Evolutionary conservation across 768 basidiomycete genomes (phyloP).

Genomic region (Leucosporidium scottii): DNA sequence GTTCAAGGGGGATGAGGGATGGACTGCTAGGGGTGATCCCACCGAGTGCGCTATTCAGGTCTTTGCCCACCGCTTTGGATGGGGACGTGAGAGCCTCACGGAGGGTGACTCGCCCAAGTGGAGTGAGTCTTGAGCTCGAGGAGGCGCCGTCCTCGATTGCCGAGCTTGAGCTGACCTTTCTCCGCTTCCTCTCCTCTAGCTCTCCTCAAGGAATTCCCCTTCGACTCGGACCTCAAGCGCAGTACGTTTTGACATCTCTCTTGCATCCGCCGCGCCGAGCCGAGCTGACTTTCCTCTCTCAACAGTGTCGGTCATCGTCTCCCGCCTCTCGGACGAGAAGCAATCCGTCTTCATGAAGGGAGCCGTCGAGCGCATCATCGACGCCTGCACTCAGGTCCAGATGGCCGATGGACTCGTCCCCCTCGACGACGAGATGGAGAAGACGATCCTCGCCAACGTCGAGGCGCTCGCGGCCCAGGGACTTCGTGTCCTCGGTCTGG

Average conservation of each 20-base stretch:
- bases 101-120: constrained; percentile 36
- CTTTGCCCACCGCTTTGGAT: constrained; percentile 31
- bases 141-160: constrained; percentile 32
- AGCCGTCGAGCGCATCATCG: constrained; percentile 46
- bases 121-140: constrained; percentile 27
- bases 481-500: constrained; percentile 43
- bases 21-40: constrained; percentile 47
- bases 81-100: constrained; percentile 16
- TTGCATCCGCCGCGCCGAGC: no score
- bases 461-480: constrained; percentile 43
- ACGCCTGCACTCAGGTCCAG: constrained; percentile 45
- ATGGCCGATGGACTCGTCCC: constrained; percentile 29
- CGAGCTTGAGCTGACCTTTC: constrained; percentile 8
- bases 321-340: constrained; percentile 20
- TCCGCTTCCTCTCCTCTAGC: not conserved
- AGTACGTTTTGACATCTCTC: constrained; percentile 28
- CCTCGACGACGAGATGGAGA: constrained; percentile 37
- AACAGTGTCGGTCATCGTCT: constrained; percentile 22
- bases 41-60: constrained; percentile 48
- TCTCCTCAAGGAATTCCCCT: constrained; percentile 36
- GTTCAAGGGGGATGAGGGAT: constrained; percentile 40
- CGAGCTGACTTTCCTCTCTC: constrained; percentile 33
- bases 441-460: constrained; percentile 38
- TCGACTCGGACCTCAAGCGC: constrained; percentile 47
- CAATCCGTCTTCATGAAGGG: constrained; percentile 38